Base-by-base conservation (phyloP, 2,329 filamentous ascomycete species). In the Sclerotinia minor region DNA sequence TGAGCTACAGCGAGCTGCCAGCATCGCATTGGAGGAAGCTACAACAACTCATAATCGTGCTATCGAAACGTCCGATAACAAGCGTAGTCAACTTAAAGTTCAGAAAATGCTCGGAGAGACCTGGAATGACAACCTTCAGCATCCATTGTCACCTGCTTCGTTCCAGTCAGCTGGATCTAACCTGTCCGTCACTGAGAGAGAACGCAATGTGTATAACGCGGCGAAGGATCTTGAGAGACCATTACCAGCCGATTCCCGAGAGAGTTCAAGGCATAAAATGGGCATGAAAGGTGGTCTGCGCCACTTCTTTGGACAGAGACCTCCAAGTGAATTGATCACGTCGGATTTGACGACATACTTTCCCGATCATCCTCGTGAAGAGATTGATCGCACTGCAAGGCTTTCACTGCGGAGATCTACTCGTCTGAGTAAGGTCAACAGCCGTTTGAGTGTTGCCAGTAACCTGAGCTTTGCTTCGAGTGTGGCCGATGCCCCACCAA, bases 331-430 rank as follows among this genome's bases (percentile, higher is more conserved):
- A 81, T 86, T 99, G 77, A 99, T 99, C 76, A 94, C 94, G 35
- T 96, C 95, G 29, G 95, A 99, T 77, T 83, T 99, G 69, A 95
- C 92, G 1, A 96, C 94, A 0, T 99, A 98, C 82, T 99, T 99
- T 83, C 95, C 95, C 0, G 93, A 96, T 75, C 94, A 98, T 75
- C 89, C 94, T 61, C 89, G 92, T 67, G 94, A 97, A 77, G 92
- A 96, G 74, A 97, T 99, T 77, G 95, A 98, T 78, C 91, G 93
- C 73, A 98, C 95, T 0, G 94, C 97, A 71, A 91, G 95, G 60
- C 87, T 97, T 79, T 97, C 94, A 0, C 90, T 97, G 79, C 87
- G 94, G 73, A 87, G 95, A 73, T 98, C 94, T 52, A 92, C 92
- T 65, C 90, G 95, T 65, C 84, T 98, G 71, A 98, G 94, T 81